Evolutionary conservation across 176 grass and related monocot genomes (phyloP).

Genomic region (Elymus sibiricus): DNA sequence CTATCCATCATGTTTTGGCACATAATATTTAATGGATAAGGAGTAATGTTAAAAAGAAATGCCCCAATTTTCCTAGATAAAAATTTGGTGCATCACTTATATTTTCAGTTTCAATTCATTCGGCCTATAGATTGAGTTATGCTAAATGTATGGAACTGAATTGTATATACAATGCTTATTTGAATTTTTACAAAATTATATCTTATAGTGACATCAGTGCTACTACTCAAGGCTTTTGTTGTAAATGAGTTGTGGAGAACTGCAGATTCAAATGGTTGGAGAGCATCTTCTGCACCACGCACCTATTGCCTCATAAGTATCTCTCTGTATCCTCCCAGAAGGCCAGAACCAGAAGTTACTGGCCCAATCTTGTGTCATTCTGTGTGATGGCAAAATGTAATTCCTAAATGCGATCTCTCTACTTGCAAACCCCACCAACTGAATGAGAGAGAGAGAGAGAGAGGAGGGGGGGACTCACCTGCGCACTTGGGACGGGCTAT

Average conservation of each 20-base stretch:
- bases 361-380: not conserved
- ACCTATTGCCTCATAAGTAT: too few species aligned
- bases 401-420: constrained; percentile 20
- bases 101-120: not conserved
- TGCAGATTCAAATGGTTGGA: too few species aligned
- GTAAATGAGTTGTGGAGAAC: constrained; percentile 70
- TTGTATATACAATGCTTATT: constrained; percentile 4
- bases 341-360: not conserved
- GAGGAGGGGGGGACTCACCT: too few species aligned
- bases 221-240: constrained; percentile 62
- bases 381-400: not conserved
- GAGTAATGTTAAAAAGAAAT: not conserved
- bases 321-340: too few species aligned
- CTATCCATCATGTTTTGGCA: too few species aligned
- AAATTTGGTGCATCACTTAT: not conserved
- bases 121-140: not conserved
- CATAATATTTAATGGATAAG: not conserved
- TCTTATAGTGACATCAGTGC: constrained; percentile 30
- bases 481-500: too few species aligned
- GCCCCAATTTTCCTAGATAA: not conserved
- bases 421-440: constrained; percentile 62
- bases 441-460: constrained; percentile 43
- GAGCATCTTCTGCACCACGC: too few species aligned
- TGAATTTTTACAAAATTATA: not conserved
- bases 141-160: not conserved